A percentile compares a stretch with the other conserved stretches of the same genome.
Conservation (phyloP, 108 stramenopile species). For the Mediolabrus comicus region DNA sequence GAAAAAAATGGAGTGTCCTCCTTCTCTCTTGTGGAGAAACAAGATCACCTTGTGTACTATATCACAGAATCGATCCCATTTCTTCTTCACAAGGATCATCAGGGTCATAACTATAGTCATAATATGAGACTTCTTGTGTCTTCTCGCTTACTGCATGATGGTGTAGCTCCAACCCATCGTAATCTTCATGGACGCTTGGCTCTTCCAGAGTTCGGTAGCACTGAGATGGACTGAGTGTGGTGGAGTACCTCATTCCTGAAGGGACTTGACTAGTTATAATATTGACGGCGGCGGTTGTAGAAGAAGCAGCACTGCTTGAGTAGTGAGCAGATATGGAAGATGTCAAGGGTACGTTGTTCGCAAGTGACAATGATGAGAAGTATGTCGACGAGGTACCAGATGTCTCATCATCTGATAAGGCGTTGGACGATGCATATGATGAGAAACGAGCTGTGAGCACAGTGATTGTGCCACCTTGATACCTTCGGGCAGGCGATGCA, state of each 20-base stretch:
- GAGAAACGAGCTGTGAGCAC: too few species aligned
- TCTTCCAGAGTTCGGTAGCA: background rate
- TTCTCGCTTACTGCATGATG: background rate
- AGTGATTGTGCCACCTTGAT: background rate
- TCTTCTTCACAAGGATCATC: background rate
- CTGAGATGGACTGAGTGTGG: background rate
- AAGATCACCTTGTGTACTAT: background rate
- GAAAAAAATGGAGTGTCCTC: too few species aligned
- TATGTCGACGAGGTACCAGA: background rate
- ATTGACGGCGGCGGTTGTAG: background rate
- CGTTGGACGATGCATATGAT: background rate
- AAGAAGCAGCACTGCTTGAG: background rate
- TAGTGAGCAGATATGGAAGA: background rate
- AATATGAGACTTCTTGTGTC: background rate
- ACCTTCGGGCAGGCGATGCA: background rate
- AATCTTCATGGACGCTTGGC: background rate
- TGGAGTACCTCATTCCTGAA: background rate
- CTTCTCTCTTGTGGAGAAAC: background rate
- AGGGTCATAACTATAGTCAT: constrained; percentile 1
- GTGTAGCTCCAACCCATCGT: background rate
- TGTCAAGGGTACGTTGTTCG: too few species aligned
- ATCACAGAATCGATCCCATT: background rate
- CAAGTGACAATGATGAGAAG: background rate
- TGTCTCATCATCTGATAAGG: background rate
- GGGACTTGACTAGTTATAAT: background rate